Evolutionary conservation across 345 rosid species (phyloP), one percentile per base, ranked within the genome.

Genomic region (Eucalyptus coolabah): DNA sequence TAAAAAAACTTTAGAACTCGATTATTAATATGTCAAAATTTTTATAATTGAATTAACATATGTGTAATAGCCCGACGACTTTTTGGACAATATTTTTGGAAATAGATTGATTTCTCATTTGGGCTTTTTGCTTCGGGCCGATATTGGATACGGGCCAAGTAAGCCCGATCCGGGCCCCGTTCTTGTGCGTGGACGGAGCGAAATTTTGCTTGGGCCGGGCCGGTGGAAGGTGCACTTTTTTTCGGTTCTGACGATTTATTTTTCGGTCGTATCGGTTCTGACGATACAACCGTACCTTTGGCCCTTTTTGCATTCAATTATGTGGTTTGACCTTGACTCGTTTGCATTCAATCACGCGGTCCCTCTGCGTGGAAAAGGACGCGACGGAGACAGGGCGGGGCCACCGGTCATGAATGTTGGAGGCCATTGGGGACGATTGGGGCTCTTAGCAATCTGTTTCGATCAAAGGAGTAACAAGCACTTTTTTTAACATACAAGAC

Each of bases 21-120:
- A 56, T 9, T 56, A 56, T 56, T 9, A 56, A 56, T 0, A 10
- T 24, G 12, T 9, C 2, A 23, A 21, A 2, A 56, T 4, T 0
- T 56, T 23, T 56, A 23, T 9, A 23, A 56, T 2, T 56, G 30
- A 21, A 56, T 24, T 56, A 23, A 21, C 12, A 56, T 23, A 54
- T 23, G 2, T 21, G 21, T 4, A 54, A 54, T 54, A 21, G 24
- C 10, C 24, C 6, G 3, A 23, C 5, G 30, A 26, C 63, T 23
- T 56, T 21, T 56, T 23, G 6, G 30, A 23, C 13, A 10, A 56
- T 23, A 23, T 9, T 56, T 56, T 56, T 1, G 56, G 15, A 54
- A 87, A 53, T 19, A 32, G 19, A n/a, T n/a, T 34, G 42, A n/a
- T 87, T 30, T 51, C 63, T 56, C 30, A 10, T 56, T 56, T 24